Conservation (phyloP, 2,329 filamentous ascomycete species). For the Aspergillaceae sp. region DNA sequence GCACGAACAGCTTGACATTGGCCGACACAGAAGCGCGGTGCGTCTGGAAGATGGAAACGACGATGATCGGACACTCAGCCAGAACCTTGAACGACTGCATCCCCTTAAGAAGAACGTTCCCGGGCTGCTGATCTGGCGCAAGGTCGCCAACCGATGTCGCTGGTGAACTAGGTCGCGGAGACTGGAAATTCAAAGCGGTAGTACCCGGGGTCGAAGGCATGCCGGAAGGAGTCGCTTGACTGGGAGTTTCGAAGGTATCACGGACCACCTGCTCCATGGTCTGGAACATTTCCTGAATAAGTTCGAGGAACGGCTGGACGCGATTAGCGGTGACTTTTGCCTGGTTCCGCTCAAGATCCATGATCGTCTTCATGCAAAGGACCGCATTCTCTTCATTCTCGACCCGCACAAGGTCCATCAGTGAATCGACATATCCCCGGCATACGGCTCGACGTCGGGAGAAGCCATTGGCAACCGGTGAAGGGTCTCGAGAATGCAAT, state of each 20-base stretch:
- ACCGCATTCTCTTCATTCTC: slow-evolving; percentile 99
- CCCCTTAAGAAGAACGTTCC: slow-evolving; percentile 73
- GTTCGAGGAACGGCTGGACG: slow-evolving; percentile 78
- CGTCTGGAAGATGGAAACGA: slow-evolving; percentile 95
- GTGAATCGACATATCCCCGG: slow-evolving; percentile 76
- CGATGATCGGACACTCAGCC: slow-evolving; percentile 95
- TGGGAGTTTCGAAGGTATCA: slow-evolving; percentile 81
- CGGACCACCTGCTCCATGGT: slow-evolving; percentile 91
- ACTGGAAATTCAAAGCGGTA: slow-evolving; percentile 62
- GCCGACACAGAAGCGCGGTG: slow-evolving; percentile 69
- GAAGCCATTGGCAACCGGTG: slow-evolving; percentile 73
- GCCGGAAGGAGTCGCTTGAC: slow-evolving; percentile 44
- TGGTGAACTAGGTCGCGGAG: slow-evolving; percentile 81
- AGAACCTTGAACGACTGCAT: slow-evolving; percentile 99
- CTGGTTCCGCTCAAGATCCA: slow-evolving; percentile 92
- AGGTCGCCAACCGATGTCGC: slow-evolving; percentile 73
- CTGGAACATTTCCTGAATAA: slow-evolving; percentile 94
- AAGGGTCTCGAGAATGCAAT: slow-evolving; percentile 87
- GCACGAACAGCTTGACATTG: slow-evolving; percentile 88
- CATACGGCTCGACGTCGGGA: slow-evolving; percentile 78
- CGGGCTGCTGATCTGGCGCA: slow-evolving; percentile 72
- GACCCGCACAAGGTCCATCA: slow-evolving; percentile 77
- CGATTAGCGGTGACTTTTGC: slow-evolving; percentile 69
- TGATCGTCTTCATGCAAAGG: slow-evolving; percentile 96
- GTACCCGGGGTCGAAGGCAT: slow-evolving; percentile 46